These are phyloP conservation scores for Quercus tomentella DNA, from an alignment of 331 rosid genomes.

Conservation along the genomic window DNA sequence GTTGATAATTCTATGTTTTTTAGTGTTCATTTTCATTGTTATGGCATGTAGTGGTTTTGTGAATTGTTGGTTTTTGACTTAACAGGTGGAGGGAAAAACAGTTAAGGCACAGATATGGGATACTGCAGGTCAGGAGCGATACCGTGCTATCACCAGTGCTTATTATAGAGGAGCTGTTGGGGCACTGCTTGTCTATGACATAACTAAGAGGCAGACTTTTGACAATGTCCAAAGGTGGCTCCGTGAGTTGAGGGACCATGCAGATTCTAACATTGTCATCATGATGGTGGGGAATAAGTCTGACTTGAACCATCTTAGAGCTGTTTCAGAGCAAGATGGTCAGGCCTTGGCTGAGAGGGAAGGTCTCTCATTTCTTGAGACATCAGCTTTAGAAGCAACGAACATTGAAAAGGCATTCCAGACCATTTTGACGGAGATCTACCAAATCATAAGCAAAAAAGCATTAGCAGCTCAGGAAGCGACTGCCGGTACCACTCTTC, in stretches of 20 bases:
- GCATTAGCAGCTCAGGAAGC: conserved; percentile 99
- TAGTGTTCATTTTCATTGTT: neutral
- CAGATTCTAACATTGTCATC: conserved; percentile 93
- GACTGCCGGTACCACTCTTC: conserved; percentile 46
- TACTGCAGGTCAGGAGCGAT: conserved; percentile 99
- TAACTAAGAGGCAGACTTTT: conserved; percentile 93
- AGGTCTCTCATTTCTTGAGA: conserved; percentile 97
- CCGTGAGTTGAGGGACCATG: conserved; percentile 96
- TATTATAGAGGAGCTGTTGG: conserved; percentile 99
- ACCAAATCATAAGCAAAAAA: conserved; percentile 95
- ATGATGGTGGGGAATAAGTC: conserved; percentile 99
- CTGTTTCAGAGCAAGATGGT: conserved; percentile 88
- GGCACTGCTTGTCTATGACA: conserved; percentile 91
- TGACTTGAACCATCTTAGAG: conserved; percentile 81
- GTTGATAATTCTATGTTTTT: neutral
- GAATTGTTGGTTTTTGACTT: neutral
- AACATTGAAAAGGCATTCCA: conserved; percentile 97
- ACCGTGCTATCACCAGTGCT: conserved; percentile 98
- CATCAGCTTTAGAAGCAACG: conserved; percentile 93
- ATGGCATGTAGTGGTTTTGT: neutral
- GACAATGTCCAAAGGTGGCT: conserved; percentile 98
- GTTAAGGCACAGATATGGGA: conserved; percentile 99
- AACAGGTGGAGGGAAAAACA: conserved; percentile 94
- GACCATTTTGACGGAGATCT: conserved; percentile 87
- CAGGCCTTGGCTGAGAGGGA: conserved; percentile 89